Evolutionary conservation across 305 asterid species (phyloP).

Genomic region (Plantago rigida): DNA sequence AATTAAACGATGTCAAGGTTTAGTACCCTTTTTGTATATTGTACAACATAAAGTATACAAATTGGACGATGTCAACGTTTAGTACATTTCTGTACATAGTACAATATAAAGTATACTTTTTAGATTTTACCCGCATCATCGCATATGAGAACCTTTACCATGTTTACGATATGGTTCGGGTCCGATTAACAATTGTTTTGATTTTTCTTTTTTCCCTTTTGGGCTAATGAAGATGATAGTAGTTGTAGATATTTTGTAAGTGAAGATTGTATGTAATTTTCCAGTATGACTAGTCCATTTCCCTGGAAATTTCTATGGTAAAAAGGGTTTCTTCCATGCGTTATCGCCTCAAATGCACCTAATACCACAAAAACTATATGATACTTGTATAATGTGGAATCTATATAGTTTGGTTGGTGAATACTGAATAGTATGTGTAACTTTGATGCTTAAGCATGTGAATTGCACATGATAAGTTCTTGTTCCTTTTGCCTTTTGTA

Average conservation of each 20-base stretch:
- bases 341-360: too few relatives aligned
- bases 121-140: too few relatives aligned
- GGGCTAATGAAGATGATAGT: constrained; percentile 27
- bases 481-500: constrained; percentile 7
- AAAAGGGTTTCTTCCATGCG: too few relatives aligned
- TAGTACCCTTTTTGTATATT: too few relatives aligned
- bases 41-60: too few relatives aligned
- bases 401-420: too few relatives aligned
- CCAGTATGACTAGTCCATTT: constrained; percentile 27
- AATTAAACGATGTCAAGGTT: too few relatives aligned
- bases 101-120: too few relatives aligned
- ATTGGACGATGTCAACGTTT: too few relatives aligned
- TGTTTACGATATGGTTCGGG: constrained; percentile 16
- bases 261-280: constrained; percentile 18
- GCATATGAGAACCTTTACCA: constrained; percentile 36
- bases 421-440: not conserved
- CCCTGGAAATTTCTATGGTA: constrained; percentile 25
- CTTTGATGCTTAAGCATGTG: constrained; percentile 22
- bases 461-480: not conserved
- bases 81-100: too few relatives aligned
- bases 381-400: too few relatives aligned
- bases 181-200: constrained; percentile 43
- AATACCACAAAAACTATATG: too few relatives aligned
- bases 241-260: constrained; percentile 55
- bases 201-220: constrained; percentile 16